A percentile compares a stretch with the other conserved stretches of the same genome.
These are phyloP conservation scores for Nadsonia commutata DNA, from an alignment of 1,139 yeast species.

Conservation along the genomic window DNA sequence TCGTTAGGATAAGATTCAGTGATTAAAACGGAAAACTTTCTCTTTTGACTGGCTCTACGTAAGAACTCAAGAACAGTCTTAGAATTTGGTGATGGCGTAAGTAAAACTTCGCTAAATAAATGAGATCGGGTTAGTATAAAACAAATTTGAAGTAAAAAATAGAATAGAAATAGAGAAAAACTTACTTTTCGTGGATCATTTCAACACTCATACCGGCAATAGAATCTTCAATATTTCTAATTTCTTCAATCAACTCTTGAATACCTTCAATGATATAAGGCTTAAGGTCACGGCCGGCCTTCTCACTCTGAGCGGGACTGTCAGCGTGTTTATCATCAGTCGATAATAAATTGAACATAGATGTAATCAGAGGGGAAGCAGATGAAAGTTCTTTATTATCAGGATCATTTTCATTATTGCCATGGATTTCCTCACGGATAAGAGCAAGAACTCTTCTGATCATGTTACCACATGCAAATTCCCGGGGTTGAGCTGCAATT, in stretches of 20 bases:
- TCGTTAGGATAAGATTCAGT: constrained; percentile 91
- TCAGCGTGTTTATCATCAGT: constrained; percentile 23
- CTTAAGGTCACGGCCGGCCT: constrained; percentile 45
- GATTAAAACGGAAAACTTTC: constrained; percentile 83
- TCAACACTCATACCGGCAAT: constrained; percentile 84
- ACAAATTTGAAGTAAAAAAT: neutral
- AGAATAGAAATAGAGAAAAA: too few relatives aligned
- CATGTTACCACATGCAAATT: constrained; percentile 79
- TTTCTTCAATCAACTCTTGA: constrained; percentile 84
- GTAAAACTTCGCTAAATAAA: constrained; percentile 69
- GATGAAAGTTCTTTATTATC: constrained; percentile 8
- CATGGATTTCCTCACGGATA: constrained; percentile 75
- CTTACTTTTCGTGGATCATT: constrained; percentile 89
- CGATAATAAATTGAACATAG: constrained; percentile 81
- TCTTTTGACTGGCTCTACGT: constrained; percentile 73
- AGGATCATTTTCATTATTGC: constrained; percentile 22
- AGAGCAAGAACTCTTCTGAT: constrained; percentile 80
- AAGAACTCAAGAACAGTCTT: constrained; percentile 79
- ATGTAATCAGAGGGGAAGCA: constrained; percentile 42
- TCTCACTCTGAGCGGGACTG: constrained; percentile 21
- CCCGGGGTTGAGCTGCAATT: constrained; percentile 33
- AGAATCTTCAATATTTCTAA: constrained; percentile 77
- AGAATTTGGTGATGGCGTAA: constrained; percentile 90
- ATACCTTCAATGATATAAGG: constrained; percentile 90
- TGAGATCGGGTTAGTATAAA: too few relatives aligned